phyloP scores from a whole-genome alignment of 306 rosid genomes.

The Cicer arietinum region DNA sequence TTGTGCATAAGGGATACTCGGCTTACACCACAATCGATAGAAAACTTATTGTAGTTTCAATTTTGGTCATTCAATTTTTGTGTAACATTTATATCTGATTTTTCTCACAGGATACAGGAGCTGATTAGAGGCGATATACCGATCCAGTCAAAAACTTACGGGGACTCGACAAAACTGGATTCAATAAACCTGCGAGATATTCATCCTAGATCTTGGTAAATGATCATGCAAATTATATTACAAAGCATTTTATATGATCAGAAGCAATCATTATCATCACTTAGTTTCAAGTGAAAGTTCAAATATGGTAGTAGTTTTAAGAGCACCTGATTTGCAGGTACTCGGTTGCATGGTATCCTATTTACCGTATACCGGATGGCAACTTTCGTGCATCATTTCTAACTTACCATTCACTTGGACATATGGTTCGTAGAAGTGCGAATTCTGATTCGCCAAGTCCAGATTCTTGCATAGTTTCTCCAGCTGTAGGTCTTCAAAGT shows the following conservation, averaged over 20 bases:
- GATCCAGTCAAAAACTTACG: slow-evolving; percentile 54
- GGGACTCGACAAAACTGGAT: slow-evolving; percentile 69
- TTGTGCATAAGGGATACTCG: no score
- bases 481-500: slow-evolving; percentile 88
- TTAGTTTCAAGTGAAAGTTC: slow-evolving; percentile 32
- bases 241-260: not conserved
- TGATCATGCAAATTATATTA: slow-evolving; percentile 28
- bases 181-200: slow-evolving; percentile 67
- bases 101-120: slow-evolving; percentile 69
- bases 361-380: slow-evolving; percentile 87
- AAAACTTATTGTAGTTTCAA: not conserved
- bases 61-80: slow-evolving; percentile 9
- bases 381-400: slow-evolving; percentile 81
- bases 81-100: slow-evolving; percentile 39
- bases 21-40: not conserved
- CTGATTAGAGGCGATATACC: slow-evolving; percentile 57
- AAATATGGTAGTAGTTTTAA: slow-evolving; percentile 35
- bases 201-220: slow-evolving; percentile 83
- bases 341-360: slow-evolving; percentile 95
- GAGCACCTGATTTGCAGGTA: slow-evolving; percentile 67
- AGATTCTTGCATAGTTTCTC: slow-evolving; percentile 62
- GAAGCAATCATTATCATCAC: slow-evolving; percentile 22
- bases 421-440: slow-evolving; percentile 59
- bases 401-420: slow-evolving; percentile 89
- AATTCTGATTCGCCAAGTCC: slow-evolving; percentile 41